Percentiles rank a stretch among this genome's conserved stretches.
Conservation (phyloP, 2,329 filamentous ascomycete genomes). For the Xenosphaeropsis pyriputrescens region DNA sequence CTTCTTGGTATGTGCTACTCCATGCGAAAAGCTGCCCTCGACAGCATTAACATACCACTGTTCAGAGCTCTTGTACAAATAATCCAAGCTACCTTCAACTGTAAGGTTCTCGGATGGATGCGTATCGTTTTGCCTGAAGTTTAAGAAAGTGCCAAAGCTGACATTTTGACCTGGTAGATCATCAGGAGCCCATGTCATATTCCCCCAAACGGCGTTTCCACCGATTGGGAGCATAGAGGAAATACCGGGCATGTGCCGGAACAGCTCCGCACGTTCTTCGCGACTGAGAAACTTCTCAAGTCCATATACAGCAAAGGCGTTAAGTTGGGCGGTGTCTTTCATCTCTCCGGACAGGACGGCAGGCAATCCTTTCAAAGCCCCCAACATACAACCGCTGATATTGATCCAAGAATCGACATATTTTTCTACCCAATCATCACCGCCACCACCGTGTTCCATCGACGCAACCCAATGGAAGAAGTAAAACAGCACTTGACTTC, state of each 20-base stretch:
- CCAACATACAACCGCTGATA: constrained; percentile 94
- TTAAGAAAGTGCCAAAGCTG: constrained; percentile 70
- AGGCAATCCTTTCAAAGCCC: constrained; percentile 79
- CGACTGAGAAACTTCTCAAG: constrained; percentile 89
- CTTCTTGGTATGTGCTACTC: constrained; percentile 63
- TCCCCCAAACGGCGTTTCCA: constrained; percentile 90
- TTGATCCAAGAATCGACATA: constrained; percentile 96
- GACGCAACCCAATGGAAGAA: constrained; percentile 68
- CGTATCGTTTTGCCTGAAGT: constrained; percentile 61
- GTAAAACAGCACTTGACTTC: constrained; percentile 84
- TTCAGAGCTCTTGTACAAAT: constrained; percentile 65
- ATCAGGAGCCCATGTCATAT: constrained; percentile 75
- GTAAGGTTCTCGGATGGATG: constrained; percentile 64
- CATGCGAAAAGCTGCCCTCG: constrained; percentile 67
- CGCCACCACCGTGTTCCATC: constrained; percentile 64
- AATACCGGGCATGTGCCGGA: constrained; percentile 92
- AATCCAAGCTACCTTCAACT: constrained; percentile 59
- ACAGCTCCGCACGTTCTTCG: constrained; percentile 82
- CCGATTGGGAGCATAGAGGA: constrained; percentile 95
- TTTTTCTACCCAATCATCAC: constrained; percentile 76
- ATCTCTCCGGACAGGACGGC: constrained; percentile 92
- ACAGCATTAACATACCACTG: constrained; percentile 73
- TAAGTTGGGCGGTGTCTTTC: constrained; percentile 94
- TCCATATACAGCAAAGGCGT: constrained; percentile 91
- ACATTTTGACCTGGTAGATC: constrained; percentile 59